Conservation (phyloP, 164 flowering plant genomes). For the Stephania yunnanensis region DNA sequence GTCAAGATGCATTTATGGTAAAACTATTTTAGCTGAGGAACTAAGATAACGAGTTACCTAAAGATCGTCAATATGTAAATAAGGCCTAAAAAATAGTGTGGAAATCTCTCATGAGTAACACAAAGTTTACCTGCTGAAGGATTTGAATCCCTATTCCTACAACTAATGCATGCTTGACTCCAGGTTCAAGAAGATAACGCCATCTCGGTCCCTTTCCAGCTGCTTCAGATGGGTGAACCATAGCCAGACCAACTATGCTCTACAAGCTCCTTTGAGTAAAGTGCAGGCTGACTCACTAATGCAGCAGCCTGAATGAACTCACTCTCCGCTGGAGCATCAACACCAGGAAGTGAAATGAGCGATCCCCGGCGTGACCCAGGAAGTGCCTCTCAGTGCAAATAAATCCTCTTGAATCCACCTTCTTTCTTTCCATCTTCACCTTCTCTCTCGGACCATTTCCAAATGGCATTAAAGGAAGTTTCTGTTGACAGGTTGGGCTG, state of each 20-base stretch:
- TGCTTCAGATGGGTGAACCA: slow-evolving; percentile 46
- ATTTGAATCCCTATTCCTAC: slow-evolving; percentile 57
- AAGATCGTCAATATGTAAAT: not conserved
- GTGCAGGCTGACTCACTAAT: slow-evolving; percentile 51
- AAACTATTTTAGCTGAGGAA: not conserved
- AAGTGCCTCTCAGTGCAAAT: slow-evolving; percentile 43
- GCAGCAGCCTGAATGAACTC: slow-evolving; percentile 50
- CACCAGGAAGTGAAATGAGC: slow-evolving; percentile 42
- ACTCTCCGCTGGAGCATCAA: slow-evolving; percentile 27
- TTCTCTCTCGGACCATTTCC: slow-evolving; percentile 44
- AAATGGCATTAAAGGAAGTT: too few species aligned
- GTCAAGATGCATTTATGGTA: not conserved
- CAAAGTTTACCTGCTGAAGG: slow-evolving; percentile 47
- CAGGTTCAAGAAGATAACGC: slow-evolving; percentile 46
- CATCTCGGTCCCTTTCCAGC: slow-evolving; percentile 34
- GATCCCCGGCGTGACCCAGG: slow-evolving; percentile 46
- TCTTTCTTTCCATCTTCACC: slow-evolving; percentile 44
- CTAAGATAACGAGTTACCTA: not conserved
- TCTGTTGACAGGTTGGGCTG: too few species aligned
- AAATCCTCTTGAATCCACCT: slow-evolving; percentile 51
- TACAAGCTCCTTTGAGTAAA: slow-evolving; percentile 41
- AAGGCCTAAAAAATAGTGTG: not conserved
- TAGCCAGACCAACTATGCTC: slow-evolving; percentile 50
- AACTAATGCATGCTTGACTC: slow-evolving; percentile 51
- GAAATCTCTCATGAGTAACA: not conserved